A percentile compares a stretch with the other conserved stretches of the same genome.
These are phyloP conservation scores for Metarhizium guizhouense DNA, from an alignment of 2,329 filamentous ascomycete species.

Conservation along the genomic window DNA sequence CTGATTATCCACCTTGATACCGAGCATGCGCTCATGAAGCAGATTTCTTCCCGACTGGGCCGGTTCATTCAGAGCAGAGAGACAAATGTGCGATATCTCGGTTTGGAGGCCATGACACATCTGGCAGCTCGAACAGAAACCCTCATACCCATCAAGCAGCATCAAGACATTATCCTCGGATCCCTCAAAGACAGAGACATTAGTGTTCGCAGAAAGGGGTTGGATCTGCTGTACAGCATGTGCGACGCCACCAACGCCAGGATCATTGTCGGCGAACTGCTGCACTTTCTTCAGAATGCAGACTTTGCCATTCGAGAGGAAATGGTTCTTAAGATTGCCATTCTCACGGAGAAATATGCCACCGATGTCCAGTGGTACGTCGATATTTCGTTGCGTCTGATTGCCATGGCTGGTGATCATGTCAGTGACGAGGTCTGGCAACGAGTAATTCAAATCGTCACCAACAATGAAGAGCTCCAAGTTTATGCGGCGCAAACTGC, in stretches of 20 bases:
- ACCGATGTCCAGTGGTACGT: slow-evolving; percentile 99
- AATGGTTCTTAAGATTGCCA: slow-evolving; percentile 98
- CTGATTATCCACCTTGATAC: slow-evolving; percentile 96
- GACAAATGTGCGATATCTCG: slow-evolving; percentile 94
- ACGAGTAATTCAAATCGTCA: slow-evolving; percentile 95
- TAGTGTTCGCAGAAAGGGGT: slow-evolving; percentile 87
- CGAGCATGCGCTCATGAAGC: slow-evolving; percentile 88
- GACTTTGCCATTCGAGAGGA: slow-evolving; percentile 98
- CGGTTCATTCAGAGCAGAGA: slow-evolving; percentile 96
- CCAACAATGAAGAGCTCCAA: slow-evolving; percentile 97
- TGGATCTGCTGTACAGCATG: slow-evolving; percentile 98
- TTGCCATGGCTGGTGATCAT: slow-evolving; percentile 95
- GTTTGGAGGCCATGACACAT: slow-evolving; percentile 96
- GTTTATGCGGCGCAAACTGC: slow-evolving; percentile 93
- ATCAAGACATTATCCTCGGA: slow-evolving; percentile 91
- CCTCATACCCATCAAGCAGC: slow-evolving; percentile 93
- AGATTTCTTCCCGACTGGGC: slow-evolving; percentile 83
- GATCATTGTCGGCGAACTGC: slow-evolving; percentile 83
- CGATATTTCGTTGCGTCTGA: slow-evolving; percentile 87
- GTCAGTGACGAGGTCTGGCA: slow-evolving; percentile 99
- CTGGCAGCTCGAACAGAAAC: slow-evolving; percentile 89
- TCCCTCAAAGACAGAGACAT: slow-evolving; percentile 94
- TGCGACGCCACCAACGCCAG: slow-evolving; percentile 93
- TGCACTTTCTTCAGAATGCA: slow-evolving; percentile 90
- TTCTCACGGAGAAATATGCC: slow-evolving; percentile 95